These are phyloP conservation scores for Amaranthus tricolor DNA, from an alignment of 179 eudicot species.

Conservation along the genomic window DNA sequence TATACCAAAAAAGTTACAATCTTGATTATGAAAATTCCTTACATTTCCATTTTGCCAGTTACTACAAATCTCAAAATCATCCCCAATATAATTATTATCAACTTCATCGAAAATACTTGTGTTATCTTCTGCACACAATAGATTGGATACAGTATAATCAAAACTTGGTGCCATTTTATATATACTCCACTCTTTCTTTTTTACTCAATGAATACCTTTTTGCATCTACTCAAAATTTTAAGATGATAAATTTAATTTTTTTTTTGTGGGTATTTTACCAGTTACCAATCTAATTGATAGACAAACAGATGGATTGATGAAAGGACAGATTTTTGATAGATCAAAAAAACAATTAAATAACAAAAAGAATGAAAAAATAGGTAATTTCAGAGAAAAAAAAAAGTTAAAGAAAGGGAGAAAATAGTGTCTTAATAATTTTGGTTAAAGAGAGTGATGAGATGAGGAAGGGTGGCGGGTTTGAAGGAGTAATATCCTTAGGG, in stretches of 20 bases:
- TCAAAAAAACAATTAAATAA: not conserved
- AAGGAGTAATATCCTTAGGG: conserved; percentile 24
- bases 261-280: conserved; percentile 6
- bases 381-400: not conserved
- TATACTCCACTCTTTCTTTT: too few species aligned
- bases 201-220: conserved; percentile 7
- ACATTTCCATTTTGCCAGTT: conserved; percentile 4
- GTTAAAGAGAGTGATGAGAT: conserved; percentile 23
- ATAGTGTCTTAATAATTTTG: conserved; percentile 9
- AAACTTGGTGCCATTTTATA: conserved; percentile 57
- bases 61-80: conserved; percentile 27
- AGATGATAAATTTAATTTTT: not conserved
- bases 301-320: not conserved
- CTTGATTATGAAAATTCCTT: conserved; percentile 21
- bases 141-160: conserved; percentile 51
- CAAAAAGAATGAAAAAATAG: conserved; percentile 18
- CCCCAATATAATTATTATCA: conserved; percentile 24
- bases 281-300: not conserved
- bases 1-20: conserved; percentile 21
- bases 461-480: not conserved
- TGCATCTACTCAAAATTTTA: conserved; percentile 15
- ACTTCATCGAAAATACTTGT: conserved; percentile 41
- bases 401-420: conserved; percentile 11
- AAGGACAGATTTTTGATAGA: conserved; percentile 8
- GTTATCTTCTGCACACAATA: conserved; percentile 57